These are phyloP conservation scores for Paramecium primaurelia DNA, from an alignment of 73 alveolate species.

Conservation along the genomic window DNA sequence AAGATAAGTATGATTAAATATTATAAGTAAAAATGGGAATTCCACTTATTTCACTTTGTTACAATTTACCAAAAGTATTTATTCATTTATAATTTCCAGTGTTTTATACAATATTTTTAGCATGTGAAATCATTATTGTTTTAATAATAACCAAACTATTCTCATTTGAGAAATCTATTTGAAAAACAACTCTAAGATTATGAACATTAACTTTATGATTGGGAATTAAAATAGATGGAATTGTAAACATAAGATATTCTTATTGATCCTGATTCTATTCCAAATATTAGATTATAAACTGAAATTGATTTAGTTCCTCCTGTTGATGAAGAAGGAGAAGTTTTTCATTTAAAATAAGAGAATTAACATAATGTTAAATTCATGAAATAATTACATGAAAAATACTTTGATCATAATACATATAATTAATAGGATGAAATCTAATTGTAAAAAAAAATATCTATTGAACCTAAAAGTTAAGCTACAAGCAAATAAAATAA, in stretches of 20 bases:
- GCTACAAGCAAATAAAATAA: constrained; percentile 34
- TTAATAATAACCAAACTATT: constrained; percentile 73
- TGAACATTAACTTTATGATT: background rate
- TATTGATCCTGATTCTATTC: constrained; percentile 5
- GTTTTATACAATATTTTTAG: constrained; percentile 65
- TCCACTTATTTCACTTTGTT: constrained; percentile 66
- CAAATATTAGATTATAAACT: background rate
- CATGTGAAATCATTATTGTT: constrained; percentile 63
- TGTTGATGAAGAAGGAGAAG: constrained; percentile 47
- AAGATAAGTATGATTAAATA: constrained; percentile 70
- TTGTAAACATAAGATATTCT: background rate
- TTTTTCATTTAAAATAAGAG: background rate
- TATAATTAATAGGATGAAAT: background rate
- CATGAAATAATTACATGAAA: constrained; percentile 47
- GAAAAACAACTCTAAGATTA: background rate
- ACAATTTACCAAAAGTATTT: constrained; percentile 61
- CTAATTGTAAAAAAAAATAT: background rate
- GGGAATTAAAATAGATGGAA: background rate
- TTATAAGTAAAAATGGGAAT: constrained; percentile 68
- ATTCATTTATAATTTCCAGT: background rate
- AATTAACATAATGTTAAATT: background rate
- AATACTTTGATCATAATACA: background rate
- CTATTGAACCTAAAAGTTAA: background rate
- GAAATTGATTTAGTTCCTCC: constrained; percentile 15
- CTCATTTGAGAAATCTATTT: constrained; percentile 35